Base-by-base conservation (phyloP, 2,329 filamentous ascomycete species). In the Malbranchea zuffiana region DNA sequence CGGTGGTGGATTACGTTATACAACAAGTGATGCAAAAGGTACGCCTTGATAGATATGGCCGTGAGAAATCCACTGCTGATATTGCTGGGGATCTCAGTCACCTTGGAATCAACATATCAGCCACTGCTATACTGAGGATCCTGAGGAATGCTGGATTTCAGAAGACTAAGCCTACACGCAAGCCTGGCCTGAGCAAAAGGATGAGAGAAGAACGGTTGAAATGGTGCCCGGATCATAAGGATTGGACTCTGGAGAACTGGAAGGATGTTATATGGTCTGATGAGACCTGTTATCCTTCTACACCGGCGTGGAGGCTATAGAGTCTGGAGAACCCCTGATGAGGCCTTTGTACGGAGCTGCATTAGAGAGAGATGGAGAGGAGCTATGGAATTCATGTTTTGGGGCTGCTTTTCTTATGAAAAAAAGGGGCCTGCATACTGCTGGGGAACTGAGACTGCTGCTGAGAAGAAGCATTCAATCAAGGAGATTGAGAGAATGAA, bases 301-400 rank as follows among this genome's bases (percentile, higher is more conserved):
- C 7, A 13, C 27, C 27, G 13, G 27, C 23, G n/a, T 13, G 7
- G 23, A 39, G 20, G n/a, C n/a, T n/a, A n/a, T n/a, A 15, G 39
- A 17, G 21, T 47, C n/a, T 51, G 15, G 35, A 24, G 37, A n/a
- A 35, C 11, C 11, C 2, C 13, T 2, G n/a, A 39, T 17, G 31
- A 50, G 30, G 20, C 23, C 8, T 47, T 36, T 35, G 7, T 37
- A 30, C 25, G 39, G 20, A 46, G 26, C 13, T 32, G 12, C 38
- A 43, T 50, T 18, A 11, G 35, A 5, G 24, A 32, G 15, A 32
- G 39, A 23, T 54, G 29, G 37, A 46, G 45, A 35, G 38, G 38
- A 3, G 20, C 23, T 20, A 44, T 38, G 7, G 44, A 54, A 35
- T 53, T 53, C 26, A 56, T 56, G 32, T 56, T 53, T 44, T 55